Evolutionary conservation across 306 rosid species (phyloP).

Genomic region (Cicer cuneatum): DNA sequence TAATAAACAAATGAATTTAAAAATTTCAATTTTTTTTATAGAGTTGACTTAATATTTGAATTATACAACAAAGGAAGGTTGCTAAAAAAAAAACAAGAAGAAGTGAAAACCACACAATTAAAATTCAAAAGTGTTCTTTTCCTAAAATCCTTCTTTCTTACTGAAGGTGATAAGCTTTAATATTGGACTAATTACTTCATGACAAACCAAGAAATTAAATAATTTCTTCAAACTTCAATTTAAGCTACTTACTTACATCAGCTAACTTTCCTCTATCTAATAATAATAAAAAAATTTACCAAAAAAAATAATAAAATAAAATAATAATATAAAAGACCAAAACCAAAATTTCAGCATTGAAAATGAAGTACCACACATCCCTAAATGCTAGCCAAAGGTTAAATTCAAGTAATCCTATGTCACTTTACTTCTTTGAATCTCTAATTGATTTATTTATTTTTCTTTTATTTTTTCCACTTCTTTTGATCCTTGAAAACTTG

Average conservation of each 20-base stretch:
- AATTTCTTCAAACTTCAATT: neutral
- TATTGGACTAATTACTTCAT: slow-evolving; percentile 2
- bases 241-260: neutral
- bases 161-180: neutral
- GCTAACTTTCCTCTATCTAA: neutral
- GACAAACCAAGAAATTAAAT: neutral
- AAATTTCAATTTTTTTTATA: slow-evolving; percentile 3
- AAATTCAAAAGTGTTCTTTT: neutral
- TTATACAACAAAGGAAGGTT: slow-evolving; percentile 5
- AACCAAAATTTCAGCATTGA: slow-evolving; percentile 28
- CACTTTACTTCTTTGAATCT: slow-evolving; percentile 46
- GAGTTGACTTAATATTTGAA: slow-evolving; percentile 43
- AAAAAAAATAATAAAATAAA: slow-evolving; percentile 13
- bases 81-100: neutral
- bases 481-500: slow-evolving; percentile 43
- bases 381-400: slow-evolving; percentile 29
- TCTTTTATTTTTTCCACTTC: neutral
- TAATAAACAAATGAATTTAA: slow-evolving; percentile 20
- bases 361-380: slow-evolving; percentile 10
- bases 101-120: neutral
- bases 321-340: neutral
- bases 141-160: neutral
- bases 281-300: neutral
- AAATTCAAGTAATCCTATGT: slow-evolving; percentile 41
- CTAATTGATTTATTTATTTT: neutral